Evolutionary conservation across 805 yeast genomes (phyloP), one percentile per base, ranked within the genome.

Genomic region (Grigorovia transvaalensis): DNA sequence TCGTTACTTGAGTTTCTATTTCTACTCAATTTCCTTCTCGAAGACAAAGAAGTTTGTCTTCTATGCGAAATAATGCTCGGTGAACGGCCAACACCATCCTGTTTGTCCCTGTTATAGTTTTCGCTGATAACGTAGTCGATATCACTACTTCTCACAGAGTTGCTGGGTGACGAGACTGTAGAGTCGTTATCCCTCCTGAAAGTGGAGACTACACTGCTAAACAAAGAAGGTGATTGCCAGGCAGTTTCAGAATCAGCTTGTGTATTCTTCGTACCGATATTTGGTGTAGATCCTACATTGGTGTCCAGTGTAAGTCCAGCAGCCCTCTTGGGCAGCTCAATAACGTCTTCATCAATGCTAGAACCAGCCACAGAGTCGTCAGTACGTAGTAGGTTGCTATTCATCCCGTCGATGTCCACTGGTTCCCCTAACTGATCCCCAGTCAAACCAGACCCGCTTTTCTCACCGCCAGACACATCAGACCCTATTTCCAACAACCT

Each of bases 1-100:
- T 27, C 29, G 50, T 56, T 54, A 44, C 55, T 54, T 5, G 50
- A 47, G 29, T 56, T 54, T 41, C 54, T 52, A 9, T 30, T 48
- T 27, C 44, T 49, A 27, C 35, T 35, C 3, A 27, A 18, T 19
- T 44, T 52, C 18, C 49, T 48, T 18, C 38, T 54, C 3, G 50
- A 48, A 18, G 53, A 49, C 15, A 50, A 5, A 18, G 67, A 65
- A 17, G 57, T 53, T 48, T 57, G 60, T 43, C 66, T 58, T 53
- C 66, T 59, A 48, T 65, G 67, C 1, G 68, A 61, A 23, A 65
- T 65, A 15, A 65, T 65, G 46, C 53, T 59, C 3, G 69, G 68
- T 4, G 64, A 53, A 7, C 56, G 41, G 2, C 40, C 53, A 33
- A 38, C 30, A 15, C 30, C 30, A 49, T 29, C 47, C 12, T 23